Base-by-base conservation (phyloP, 2,329 filamentous ascomycete species). In the Arachnomyces sp. region DNA sequence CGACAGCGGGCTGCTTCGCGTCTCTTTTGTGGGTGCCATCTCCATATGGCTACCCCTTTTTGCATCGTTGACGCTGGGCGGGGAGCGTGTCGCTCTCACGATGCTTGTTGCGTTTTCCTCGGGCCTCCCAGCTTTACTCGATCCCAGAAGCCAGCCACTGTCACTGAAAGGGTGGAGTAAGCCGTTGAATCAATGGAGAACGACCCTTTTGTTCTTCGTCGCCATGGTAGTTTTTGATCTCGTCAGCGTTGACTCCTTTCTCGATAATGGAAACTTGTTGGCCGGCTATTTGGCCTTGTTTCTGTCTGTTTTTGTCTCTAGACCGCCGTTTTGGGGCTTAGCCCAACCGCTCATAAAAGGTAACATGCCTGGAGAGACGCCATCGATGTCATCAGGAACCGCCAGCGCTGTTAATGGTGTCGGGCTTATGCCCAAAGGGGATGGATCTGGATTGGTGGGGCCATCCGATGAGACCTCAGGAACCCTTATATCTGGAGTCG, bases 41-140 rank as follows among this genome's bases (percentile, higher is more conserved):
- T 61, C 67, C 13, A 52, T 74, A 15, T 57, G 65, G 2, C 50
- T 79, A 20, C 76, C 76, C 1, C 72, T 76, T 49, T 79, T 75
- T 51, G 72, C 75, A 7, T 57, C 71, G 0, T 62, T 75, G 46
- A 68, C 76, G 42, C 54, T 79, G 9, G 76, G 74, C 7, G 73
- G 71, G 9, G 65, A 70, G 42, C 61, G 71, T 39, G 69, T 71
- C n/a, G 71, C 71, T 8, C 56, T 77, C n/a, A 47, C 70, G 2
- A 47, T 78, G 18, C 56, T 77, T 32, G 55, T 68, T 28, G 36
- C 25, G 44, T 36, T 30, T 25, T 37, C 3, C 43, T 49, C 13
- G 50, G 49, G 38, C 48, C 11, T 38, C 1, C 28, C 39, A 3
- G 29, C 39, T 11, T 9, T 37, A 12, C 14, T 42, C 12, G 34